Conservation (phyloP, 2,329 filamentous ascomycete species). For the Aspergillus latus region DNA sequence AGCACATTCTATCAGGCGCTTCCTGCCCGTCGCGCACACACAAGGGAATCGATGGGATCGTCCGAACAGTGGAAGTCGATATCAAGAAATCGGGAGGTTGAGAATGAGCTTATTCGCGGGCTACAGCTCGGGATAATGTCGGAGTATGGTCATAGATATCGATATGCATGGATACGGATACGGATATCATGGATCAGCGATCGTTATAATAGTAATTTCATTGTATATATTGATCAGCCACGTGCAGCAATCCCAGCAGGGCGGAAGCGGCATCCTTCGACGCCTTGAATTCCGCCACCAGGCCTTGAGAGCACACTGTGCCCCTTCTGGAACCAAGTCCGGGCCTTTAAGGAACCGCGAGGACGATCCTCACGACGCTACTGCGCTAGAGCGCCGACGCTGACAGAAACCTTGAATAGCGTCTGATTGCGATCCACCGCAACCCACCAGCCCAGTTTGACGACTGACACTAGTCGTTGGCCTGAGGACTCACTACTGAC, state of each 20-base stretch:
- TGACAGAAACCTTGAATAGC: slow-evolving; percentile 3
- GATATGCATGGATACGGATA: background rate
- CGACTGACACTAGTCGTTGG: background rate
- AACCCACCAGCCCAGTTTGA: background rate
- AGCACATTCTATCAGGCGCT: slow-evolving; percentile 22
- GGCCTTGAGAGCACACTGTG: background rate
- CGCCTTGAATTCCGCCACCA: slow-evolving; percentile 18
- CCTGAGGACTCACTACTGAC: background rate
- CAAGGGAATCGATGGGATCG: slow-evolving; percentile 22
- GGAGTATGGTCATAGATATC: background rate
- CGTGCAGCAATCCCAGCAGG: background rate
- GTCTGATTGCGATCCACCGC: slow-evolving; percentile 3
- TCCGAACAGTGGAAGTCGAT: slow-evolving; percentile 30
- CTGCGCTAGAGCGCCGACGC: background rate
- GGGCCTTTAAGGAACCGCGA: background rate
- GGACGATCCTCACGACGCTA: background rate
- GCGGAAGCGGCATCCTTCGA: slow-evolving; percentile 1
- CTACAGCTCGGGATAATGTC: background rate
- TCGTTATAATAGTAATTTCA: background rate
- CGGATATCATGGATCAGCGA: background rate
- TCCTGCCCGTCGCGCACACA: background rate
- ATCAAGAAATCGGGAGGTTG: slow-evolving; percentile 19
- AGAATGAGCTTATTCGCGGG: background rate
- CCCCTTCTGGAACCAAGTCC: background rate
- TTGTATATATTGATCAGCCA: background rate